A percentile compares a stretch with the other conserved stretches of the same genome.
Evolutionary conservation across 192 early-diverging fungal genomes (phyloP).

Genomic region (Gaertneriomyces semiglobifer): DNA sequence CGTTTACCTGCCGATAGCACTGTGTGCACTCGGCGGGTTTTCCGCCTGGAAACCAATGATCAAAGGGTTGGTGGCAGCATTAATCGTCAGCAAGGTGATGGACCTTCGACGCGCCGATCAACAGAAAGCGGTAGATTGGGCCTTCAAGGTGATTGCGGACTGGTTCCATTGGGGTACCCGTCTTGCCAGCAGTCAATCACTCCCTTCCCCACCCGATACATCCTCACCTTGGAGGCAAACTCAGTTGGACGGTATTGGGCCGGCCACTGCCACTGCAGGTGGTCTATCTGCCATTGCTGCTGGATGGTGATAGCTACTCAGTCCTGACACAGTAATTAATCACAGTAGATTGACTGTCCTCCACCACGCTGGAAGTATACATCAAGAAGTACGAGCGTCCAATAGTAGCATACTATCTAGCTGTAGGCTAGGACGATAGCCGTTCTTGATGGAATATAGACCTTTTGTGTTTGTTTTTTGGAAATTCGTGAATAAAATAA

Average conservation of each 20-base stretch:
- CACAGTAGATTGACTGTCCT: too few species aligned
- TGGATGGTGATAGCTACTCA: too few species aligned
- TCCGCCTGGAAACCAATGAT: constrained; percentile 23
- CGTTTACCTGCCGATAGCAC: constrained; percentile 35
- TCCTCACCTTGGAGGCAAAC: constrained; percentile 1
- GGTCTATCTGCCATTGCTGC: too few species aligned
- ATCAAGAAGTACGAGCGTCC: too few species aligned
- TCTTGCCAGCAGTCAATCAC: background rate
- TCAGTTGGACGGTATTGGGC: background rate
- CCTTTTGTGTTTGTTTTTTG: too few species aligned
- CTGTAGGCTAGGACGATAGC: too few species aligned
- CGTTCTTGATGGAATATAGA: too few species aligned
- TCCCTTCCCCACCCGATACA: background rate
- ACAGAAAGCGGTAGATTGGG: constrained; percentile 27
- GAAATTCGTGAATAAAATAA: too few species aligned
- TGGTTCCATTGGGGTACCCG: constrained; percentile 17
- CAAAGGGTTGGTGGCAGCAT: constrained; percentile 36
- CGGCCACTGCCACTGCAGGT: background rate
- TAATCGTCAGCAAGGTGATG: constrained; percentile 32
- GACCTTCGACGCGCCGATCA: constrained; percentile 28
- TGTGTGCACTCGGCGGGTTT: constrained; percentile 38
- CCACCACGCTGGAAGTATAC: too few species aligned
- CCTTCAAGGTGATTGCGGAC: background rate
- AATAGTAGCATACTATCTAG: too few species aligned
- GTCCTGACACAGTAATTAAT: too few species aligned